A percentile compares a stretch with the other conserved stretches of the same genome.
Evolutionary conservation across 2,329 filamentous ascomycete genomes (phyloP).

Genomic region (Arachnomyces sp.): DNA sequence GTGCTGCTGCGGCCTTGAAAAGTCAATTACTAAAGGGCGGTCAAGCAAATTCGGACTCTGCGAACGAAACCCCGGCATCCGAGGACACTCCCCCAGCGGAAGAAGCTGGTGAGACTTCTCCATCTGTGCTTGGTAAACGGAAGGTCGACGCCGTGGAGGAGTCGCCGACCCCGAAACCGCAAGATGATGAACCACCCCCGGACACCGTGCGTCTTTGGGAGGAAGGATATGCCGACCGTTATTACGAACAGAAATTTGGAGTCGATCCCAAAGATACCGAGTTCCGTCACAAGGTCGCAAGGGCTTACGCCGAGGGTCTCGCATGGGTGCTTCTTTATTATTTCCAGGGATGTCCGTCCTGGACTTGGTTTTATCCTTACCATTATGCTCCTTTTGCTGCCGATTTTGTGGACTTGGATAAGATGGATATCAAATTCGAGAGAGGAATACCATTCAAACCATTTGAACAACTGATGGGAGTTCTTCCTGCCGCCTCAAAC

Average conservation of each 20-base stretch:
- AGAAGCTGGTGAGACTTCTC: slow-evolving; percentile 16
- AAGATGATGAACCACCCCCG: slow-evolving; percentile 54
- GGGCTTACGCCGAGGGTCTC: slow-evolving; percentile 87
- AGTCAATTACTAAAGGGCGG: slow-evolving; percentile 56
- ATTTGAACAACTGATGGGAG: slow-evolving; percentile 97
- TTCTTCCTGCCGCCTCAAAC: slow-evolving; percentile 84
- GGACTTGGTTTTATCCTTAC: slow-evolving; percentile 99
- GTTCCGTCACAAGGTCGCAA: slow-evolving; percentile 82
- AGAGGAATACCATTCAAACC: slow-evolving; percentile 80
- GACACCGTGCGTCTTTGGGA: slow-evolving; percentile 92
- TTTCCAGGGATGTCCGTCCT: slow-evolving; percentile 94
- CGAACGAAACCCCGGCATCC: slow-evolving; percentile 20
- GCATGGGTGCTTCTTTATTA: slow-evolving; percentile 96
- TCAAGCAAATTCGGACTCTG: slow-evolving; percentile 13
- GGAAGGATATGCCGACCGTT: slow-evolving; percentile 85
- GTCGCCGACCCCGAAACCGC: slow-evolving; percentile 33
- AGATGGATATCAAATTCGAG: slow-evolving; percentile 72
- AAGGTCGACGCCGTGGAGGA: slow-evolving; percentile 65
- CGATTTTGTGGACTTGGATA: slow-evolving; percentile 76
- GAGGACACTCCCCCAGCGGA: slow-evolving; percentile 17
- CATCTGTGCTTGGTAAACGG: slow-evolving; percentile 38
- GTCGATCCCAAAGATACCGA: slow-evolving; percentile 70
- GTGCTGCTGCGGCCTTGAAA: slow-evolving; percentile 81
- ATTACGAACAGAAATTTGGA: slow-evolving; percentile 94
- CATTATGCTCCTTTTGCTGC: slow-evolving; percentile 97